Base-by-base conservation (phyloP, 108 stramenopile genomes). In the Nannochloropsis salina region DNA sequence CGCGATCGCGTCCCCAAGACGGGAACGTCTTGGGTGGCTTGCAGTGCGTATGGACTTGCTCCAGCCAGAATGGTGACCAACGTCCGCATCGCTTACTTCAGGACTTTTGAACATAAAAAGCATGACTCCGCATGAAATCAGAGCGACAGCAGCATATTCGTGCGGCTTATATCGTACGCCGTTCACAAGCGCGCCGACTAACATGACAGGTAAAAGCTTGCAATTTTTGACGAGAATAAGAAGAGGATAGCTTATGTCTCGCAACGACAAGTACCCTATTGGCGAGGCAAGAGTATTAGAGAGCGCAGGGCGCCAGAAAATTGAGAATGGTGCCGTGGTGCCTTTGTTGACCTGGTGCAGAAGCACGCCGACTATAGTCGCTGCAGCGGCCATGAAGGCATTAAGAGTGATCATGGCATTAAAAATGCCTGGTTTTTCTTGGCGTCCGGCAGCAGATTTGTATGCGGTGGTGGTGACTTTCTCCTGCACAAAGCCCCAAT, bases 361-460 rank as follows among this genome's bases (percentile, higher is more conserved):
- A 8, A 74, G 4, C 61, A 74, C 15, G 61, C 61, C 61, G 4
- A 82, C 82, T 20, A 82, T 45, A 15, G 20, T 9, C 20, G 82
- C 44, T 15, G 82, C 82, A 82, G 44, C 44, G 42, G 82, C 82
- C 82, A 82, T 82, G 82, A 82, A 82, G 42, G 44, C 82, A 21
- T 82, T 82, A 20, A 82, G 44, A 15, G 82, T 21, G 82, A 21
- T 21, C 42, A 44, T 82, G 82, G 44, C 82, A 82, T 82, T 82
- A 20, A 43, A 82, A 15, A 15, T 74, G 61, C 61, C 61, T 3
- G 61, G 61, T n/a, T 74, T 74, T 15, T 4, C 61, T 4, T 74
- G 20, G 8, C 15, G 9, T n/a, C 9, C 82, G 82, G 42, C 82
- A 20, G 42, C 44, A n/a, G 44, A 20, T 21, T 44, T 82, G 4